Evolutionary conservation across 73 alveolate species (phyloP), one percentile per base, ranked within the genome.

Genomic region (Symbiodinium natans): DNA sequence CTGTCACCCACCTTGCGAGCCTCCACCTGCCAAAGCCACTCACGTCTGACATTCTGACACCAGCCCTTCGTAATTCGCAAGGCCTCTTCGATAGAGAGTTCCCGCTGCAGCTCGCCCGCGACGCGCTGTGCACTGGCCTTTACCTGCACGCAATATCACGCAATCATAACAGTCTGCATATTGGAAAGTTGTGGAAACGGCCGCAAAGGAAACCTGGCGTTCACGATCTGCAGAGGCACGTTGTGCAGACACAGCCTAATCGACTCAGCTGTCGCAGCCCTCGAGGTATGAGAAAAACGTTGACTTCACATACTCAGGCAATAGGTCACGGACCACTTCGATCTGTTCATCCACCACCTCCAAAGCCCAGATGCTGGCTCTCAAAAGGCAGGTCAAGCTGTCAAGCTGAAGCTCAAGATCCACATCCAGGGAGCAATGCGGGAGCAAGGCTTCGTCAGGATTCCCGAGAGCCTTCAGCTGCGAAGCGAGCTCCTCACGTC

Each of bases 1-100:
- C 96, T 54, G 75, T 90, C 96, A 15, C 96, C 96, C 56, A 90
- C 88, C 48, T 90, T 90, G 38, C 87, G 73, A 15, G 96, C 96
- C 42, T 90, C 96, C 88, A 90, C 96, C 96, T 90, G 25, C 31
- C 25, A 13, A 74, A 2, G 10, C 25, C 36, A 2, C 25, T 25
- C 40, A 9, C 13, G 36, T 23, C 9, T 21, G 38, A 63, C 7
- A 3, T 25, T 63, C 74, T 56, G 31, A 56, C 25, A 56, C 6
- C 15, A 15, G 2, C 74, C 59, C 6, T 6, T 6, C 59, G 13
- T 13, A 6, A 46, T 9, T 46, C 21, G 6, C 6, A 41, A 38
- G 41, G 38, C 96, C 96, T 90, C 96, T 27, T 90, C 96, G 10
- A 90, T 63, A 80, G 96, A 90, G 36, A 90, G 77, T 38, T 90